Percentiles rank a stretch among this genome's conserved stretches.
Conservation (phyloP, 2,329 filamentous ascomycete genomes). For the Alternaria sp. region DNA sequence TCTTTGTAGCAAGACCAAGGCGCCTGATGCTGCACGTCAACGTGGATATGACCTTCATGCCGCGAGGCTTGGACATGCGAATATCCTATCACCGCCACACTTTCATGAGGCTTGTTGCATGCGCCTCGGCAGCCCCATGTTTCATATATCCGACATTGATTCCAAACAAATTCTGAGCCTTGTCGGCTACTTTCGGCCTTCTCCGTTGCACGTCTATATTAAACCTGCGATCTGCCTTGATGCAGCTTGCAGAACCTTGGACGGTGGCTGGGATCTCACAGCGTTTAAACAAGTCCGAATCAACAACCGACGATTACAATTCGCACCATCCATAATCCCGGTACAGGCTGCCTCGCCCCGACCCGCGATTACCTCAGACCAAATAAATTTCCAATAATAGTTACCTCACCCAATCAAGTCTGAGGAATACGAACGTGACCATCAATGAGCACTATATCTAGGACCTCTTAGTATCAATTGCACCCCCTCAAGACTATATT, state of each 20-base stretch:
- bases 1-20: background rate
- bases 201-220: no score
- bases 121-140: background rate
- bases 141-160: background rate
- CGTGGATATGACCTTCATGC: background rate
- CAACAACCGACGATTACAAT: background rate
- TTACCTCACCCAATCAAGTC: background rate
- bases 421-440: background rate
- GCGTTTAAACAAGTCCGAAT: background rate
- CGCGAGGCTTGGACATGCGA: background rate
- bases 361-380: constrained; percentile 12
- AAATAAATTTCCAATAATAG: constrained; percentile 10
- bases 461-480: no score
- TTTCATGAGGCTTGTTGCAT: background rate
- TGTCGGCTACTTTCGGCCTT: background rate
- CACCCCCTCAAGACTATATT: no score
- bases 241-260: no score
- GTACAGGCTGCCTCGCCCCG: constrained; percentile 15
- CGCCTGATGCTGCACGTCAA: background rate
- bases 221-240: no score
- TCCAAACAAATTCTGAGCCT: background rate
- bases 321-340: background rate
- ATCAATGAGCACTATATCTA: no score
- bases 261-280: background rate
- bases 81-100: background rate